Conservation (phyloP, 1,284 basidiomycete species). For the Grifola frondosa region DNA sequence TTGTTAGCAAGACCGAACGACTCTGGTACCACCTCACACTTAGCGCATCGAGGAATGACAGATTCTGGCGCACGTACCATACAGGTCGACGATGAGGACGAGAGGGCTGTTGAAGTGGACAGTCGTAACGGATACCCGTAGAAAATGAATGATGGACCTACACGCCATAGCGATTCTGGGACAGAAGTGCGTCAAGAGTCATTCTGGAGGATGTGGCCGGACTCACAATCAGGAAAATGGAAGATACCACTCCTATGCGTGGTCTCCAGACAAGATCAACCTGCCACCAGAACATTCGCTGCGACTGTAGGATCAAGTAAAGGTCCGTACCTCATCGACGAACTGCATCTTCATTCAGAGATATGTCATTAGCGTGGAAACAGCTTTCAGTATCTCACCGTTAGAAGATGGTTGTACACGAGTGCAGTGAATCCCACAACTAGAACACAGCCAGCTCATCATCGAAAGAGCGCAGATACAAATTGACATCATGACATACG, state of each 20-base stretch:
- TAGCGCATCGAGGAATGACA: not conserved
- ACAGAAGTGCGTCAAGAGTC: not conserved
- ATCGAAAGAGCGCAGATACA: not conserved
- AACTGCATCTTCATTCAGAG: constrained; percentile 26
- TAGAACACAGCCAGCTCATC: constrained; percentile 6
- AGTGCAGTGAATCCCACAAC: constrained; percentile 31
- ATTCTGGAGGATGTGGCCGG: not conserved
- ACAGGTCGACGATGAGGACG: constrained; percentile 31
- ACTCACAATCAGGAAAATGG: constrained; percentile 31
- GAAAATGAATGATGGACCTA: constrained; percentile 10
- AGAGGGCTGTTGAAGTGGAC: constrained; percentile 20
- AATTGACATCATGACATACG: constrained; percentile 20
- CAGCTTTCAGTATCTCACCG: constrained; percentile 19
- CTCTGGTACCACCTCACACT: constrained; percentile 10
- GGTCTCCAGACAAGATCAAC: constrained; percentile 28
- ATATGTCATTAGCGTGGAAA: constrained; percentile 1
- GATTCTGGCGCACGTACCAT: constrained; percentile 19
- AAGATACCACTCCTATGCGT: constrained; percentile 28
- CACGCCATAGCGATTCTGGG: constrained; percentile 33
- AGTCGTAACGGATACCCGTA: not conserved
- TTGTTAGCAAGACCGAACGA: constrained; percentile 16
- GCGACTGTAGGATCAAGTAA: not conserved
- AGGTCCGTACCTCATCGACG: constrained; percentile 25
- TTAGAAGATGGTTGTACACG: constrained; percentile 31
- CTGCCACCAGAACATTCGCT: constrained; percentile 10